Base-by-base conservation (phyloP, 352 stramenopile species). In the Phytophthora pinifolia region DNA sequence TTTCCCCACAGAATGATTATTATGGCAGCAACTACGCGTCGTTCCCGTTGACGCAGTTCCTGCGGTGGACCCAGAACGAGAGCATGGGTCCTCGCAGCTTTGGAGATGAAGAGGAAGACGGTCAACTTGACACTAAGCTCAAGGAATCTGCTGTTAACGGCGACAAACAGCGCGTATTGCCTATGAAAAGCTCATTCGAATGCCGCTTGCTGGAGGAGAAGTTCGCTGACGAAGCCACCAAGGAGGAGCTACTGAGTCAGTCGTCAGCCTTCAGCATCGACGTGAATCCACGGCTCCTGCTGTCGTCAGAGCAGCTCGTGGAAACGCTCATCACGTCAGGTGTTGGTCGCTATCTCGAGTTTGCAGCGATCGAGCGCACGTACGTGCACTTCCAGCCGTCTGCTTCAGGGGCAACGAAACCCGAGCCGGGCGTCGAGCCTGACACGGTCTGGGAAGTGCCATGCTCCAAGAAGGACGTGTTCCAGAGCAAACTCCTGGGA, bases 401-500 rank as follows among this genome's bases (percentile, higher is more conserved):
- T 9, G 47, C 48, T 3, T 45, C 58, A 25, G 48, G 35, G 8
- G 34, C 33, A 25, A 14, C 3, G 3, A 47, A 44, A 7, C 33
- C n/a, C n/a, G 50, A 42, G 43, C 44, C 37, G 12, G 44, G 20
- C 47, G 17, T 39, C 9, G 42, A 62, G 8, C 6, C 41, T 14
- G 77, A 86, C 29, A 73, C 65, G 3, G 70, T 96, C 12, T 93
- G 76, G 71, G 60, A 87, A 15, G 88, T 96, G 18, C 88, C 88
- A 36, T 96, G 87, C 67, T 94, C 82, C 4, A 97, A 97, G 68
- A 88, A 87, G 35, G 88, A 94, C 35, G 87, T 97, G 15, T 96
- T 97, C 57, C 81, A 87, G 35, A 92, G 83, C 50, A 89, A 88
- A 44, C 49, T 95, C 30, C 56, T 96, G n/a, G 63, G 65, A 7